Evolutionary conservation across 2,329 filamentous ascomycete species (phyloP), one percentile per base, ranked within the genome.

Genomic region (Xylariaceae sp.): DNA sequence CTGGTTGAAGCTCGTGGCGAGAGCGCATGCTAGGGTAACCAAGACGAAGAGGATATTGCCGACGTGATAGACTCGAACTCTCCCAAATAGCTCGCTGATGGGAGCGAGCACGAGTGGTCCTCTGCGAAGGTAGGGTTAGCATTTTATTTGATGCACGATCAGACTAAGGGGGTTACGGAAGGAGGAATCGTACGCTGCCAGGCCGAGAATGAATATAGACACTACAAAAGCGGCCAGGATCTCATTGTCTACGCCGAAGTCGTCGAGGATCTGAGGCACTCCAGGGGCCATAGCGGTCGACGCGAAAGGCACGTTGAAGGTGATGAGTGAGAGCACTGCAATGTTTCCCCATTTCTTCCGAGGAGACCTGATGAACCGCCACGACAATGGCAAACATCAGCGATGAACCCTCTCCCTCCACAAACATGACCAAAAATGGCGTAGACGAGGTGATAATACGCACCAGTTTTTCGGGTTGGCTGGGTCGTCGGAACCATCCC

Each of bases 221-320:
- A 49, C 47, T 17, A 45, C 42, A 19, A 49, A 49, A 11, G 27
- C 17, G 3, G 42, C 42, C 9, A 45, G 39, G 17, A 45, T 6
- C 6, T 27, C 18, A 15, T 32, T 36, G 30, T 65, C 68, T 4
- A 69, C 74, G 27, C 73, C 44, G 59, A 88, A 87, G 14, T 86
- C 81, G 6, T 57, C 46, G 75, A 86, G 78, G 0, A 88, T 68
- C 5, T 78, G 66, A 0, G 78, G 76, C 0, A 87, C 78, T 3
- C 78, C 83, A 0, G 85, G 84, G 0, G 83, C 83, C 58, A 88
- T 83, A 69, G 86, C 86, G 31, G 72, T 73, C 0, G 70, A 73
- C 0, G 68, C 69, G 1, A 77, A 56, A 0, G 71, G 72, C 5
- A 73, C 74, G 12, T 77, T 59, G 48, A 78, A 72, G 0, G 74